Conservation (phyloP, 495 filamentous ascomycete genomes). For the Trichoderma reesei region DNA sequence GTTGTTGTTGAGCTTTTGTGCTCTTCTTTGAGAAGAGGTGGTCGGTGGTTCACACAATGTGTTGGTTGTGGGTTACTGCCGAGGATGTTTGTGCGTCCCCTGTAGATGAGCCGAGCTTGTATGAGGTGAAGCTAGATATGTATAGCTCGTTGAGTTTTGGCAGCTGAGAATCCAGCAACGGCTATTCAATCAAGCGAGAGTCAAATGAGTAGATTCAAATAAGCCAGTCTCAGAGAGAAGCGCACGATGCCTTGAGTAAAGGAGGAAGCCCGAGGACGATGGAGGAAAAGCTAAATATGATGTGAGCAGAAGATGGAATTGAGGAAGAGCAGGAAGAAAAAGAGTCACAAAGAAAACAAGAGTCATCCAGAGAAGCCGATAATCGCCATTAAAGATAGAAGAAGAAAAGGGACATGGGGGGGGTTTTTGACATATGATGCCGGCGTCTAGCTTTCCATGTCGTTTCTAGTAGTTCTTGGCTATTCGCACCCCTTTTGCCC, state of each 20-base stretch:
- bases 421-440: conserved; percentile 8
- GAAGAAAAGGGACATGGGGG: neutral
- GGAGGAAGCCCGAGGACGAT: neutral
- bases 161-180: neutral
- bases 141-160: neutral
- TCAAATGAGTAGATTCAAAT: neutral
- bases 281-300: neutral
- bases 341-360: neutral
- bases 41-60: neutral
- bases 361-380: conserved; percentile 5
- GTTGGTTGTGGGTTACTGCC: neutral
- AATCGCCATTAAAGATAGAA: neutral
- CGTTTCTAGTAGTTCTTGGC: neutral
- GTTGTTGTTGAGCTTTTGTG: neutral
- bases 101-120: neutral
- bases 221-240: too few relatives aligned
- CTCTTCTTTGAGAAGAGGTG: too few relatives aligned
- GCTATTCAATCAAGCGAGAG: conserved; percentile 1
- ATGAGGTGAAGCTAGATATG: neutral
- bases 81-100: neutral
- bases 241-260: neutral
- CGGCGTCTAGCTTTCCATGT: neutral
- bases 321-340: neutral
- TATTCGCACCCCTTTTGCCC: neutral
- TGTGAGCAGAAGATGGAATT: neutral